Conservation (phyloP, 164 flowering plant genomes). For the Vitis rupestris region DNA sequence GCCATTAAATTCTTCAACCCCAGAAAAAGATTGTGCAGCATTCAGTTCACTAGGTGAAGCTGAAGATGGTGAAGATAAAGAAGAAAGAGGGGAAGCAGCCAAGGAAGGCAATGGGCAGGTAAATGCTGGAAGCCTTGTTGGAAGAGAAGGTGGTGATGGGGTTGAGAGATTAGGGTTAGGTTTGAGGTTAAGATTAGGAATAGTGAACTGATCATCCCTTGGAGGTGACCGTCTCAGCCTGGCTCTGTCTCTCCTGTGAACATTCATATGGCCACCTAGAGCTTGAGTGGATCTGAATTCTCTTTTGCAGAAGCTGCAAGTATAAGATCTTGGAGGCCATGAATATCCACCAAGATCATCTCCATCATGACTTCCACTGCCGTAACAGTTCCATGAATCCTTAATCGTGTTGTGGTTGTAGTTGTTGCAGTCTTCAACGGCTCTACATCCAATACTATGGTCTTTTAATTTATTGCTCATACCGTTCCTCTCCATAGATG, state of each 20-base stretch:
- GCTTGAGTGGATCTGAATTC: constrained; percentile 84
- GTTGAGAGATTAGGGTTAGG: constrained; percentile 27
- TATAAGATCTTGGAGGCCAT: constrained; percentile 81
- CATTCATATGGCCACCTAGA: constrained; percentile 83
- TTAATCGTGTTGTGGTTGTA: constrained; percentile 1
- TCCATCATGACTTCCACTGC: constrained; percentile 10
- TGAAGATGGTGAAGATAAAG: constrained; percentile 21
- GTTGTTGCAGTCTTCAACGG: constrained; percentile 5
- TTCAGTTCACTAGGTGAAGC: constrained; percentile 12
- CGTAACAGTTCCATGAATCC: constrained; percentile 15
- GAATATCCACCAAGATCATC: constrained; percentile 41
- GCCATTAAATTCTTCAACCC: constrained; percentile 11
- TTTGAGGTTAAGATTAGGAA: constrained; percentile 24
- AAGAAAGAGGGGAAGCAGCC: constrained; percentile 22
- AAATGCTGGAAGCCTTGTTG: constrained; percentile 11
- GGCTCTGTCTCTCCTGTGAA: constrained; percentile 77
- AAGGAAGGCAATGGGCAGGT: constrained; percentile 16
- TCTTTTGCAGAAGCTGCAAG: constrained; percentile 72
- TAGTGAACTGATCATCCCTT: constrained; percentile 16
- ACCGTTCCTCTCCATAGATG: constrained; percentile 25
- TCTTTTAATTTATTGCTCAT: constrained; percentile 17
- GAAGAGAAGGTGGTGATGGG: constrained; percentile 14
- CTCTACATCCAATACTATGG: constrained; percentile 8
- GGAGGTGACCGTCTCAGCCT: constrained; percentile 52
- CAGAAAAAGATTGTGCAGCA: constrained; percentile 17